These are phyloP conservation scores for Encephalitozoon intestinalis DNA, from an alignment of 371 early-diverging fungal genomes.

Conservation along the genomic window DNA sequence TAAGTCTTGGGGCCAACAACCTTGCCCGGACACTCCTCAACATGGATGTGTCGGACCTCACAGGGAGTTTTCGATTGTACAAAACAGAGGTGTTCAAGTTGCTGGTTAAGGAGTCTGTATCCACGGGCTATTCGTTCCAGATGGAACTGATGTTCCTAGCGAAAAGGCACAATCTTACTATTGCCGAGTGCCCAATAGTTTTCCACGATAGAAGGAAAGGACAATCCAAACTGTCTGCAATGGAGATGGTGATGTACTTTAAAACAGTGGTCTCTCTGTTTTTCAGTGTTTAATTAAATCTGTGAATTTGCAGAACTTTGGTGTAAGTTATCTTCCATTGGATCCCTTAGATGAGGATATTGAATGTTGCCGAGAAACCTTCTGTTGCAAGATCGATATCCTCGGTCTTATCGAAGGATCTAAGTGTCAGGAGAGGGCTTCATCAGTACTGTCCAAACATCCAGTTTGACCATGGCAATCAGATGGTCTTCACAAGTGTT, in stretches of 20 bases:
- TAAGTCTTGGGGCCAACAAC: constrained; percentile 88
- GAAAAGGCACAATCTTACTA: constrained; percentile 71
- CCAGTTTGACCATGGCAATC: constrained; percentile 38
- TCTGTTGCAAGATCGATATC: constrained; percentile 83
- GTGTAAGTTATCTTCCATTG: not conserved
- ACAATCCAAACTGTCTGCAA: constrained; percentile 43
- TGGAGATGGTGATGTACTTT: not conserved
- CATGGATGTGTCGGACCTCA: constrained; percentile 78
- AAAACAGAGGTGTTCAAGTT: constrained; percentile 75
- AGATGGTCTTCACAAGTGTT: constrained; percentile 61
- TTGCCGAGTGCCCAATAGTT: constrained; percentile 67
- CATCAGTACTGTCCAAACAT: constrained; percentile 58
- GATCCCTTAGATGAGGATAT: constrained; percentile 47
- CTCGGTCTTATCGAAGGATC: constrained; percentile 64
- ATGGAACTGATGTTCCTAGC: constrained; percentile 98
- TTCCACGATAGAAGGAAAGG: constrained; percentile 58
- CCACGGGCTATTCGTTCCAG: constrained; percentile 95
- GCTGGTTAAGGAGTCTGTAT: constrained; percentile 72
- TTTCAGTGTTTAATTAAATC: not conserved
- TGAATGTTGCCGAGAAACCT: constrained; percentile 91
- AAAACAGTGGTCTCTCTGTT: not conserved
- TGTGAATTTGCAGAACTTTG: not conserved
- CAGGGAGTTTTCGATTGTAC: constrained; percentile 90
- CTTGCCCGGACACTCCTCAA: constrained; percentile 78
- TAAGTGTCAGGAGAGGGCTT: constrained; percentile 2